Evolutionary conservation across 2,329 filamentous ascomycete species (phyloP), one percentile per base, ranked within the genome.

Genomic region (Cercospora canescens): DNA sequence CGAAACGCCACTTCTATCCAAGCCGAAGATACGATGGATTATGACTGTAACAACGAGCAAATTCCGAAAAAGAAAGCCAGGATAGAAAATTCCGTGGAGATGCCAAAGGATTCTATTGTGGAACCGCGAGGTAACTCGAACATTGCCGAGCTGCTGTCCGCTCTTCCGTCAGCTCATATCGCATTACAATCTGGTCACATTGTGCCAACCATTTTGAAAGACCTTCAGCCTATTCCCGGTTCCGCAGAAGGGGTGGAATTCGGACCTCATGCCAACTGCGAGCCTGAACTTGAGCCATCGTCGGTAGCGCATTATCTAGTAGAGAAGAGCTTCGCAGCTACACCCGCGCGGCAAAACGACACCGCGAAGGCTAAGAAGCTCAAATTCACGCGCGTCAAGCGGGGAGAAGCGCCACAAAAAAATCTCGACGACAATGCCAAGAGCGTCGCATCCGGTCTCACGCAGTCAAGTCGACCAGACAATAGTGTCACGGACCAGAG

Each of bases 251-350:
- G 8, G 14, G 4, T n/a, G 32, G 8, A 28, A 24, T 24, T 12
- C 14, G 45, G 24, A 30, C 45, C 4, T 14, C 12, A 52, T 12
- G 45, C 24, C 26, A 30, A 26, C 21, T 21, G 12, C 28, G 24
- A 28, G 24, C 45, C 28, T 26, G 45, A 28, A 26, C 45, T 52
- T n/a, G 45, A 52, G 45, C 45, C 28, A 26, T 28, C 12, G 24
- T 4, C 26, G 28, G 54, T 50, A 39, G 62, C 62, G 30, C 62
- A 63, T 30, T 21, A 39, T 16, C 24, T 59, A 16, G 62, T 58
- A 6, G 62, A 63, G 24, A 32, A 55, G 34, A 62, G 60, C 48
- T 62, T 62, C 50, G 48, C 48, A 30, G 16, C 48, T 24, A 39
- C 6, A 37, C 45, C 37, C 21, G 26, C 18, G 8, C 14, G n/a